These are phyloP conservation scores for Rhamnella rubrinervis DNA, from an alignment of 331 rosid genomes.

Conservation along the genomic window DNA sequence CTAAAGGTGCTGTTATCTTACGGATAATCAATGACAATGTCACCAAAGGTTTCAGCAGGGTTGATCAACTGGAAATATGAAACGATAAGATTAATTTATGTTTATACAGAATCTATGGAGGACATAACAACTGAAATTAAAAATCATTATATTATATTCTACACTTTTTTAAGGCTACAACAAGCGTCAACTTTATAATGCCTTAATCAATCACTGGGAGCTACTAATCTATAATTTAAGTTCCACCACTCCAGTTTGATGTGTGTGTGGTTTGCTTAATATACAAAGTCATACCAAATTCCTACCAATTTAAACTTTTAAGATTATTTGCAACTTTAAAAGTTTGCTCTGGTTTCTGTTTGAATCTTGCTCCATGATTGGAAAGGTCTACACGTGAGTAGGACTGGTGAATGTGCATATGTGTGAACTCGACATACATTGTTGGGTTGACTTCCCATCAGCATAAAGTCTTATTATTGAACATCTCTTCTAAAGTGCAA, in stretches of 20 bases:
- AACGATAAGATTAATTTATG: not conserved
- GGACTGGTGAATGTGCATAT: too few species aligned
- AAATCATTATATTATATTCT: not conserved
- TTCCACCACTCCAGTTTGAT: too few species aligned
- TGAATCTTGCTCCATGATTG: too few species aligned
- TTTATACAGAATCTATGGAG: not conserved
- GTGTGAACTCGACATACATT: too few species aligned
- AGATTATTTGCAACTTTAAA: too few species aligned
- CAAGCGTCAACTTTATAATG: not conserved
- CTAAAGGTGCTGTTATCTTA: constrained; percentile 44
- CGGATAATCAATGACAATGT: constrained; percentile 92
- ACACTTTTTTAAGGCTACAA: not conserved
- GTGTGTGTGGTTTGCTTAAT: too few species aligned
- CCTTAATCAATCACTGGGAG: not conserved
- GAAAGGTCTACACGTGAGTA: too few species aligned
- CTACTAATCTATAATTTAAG: not conserved
- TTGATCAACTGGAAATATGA: constrained; percentile 57
- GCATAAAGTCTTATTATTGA: too few species aligned
- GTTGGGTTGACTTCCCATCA: too few species aligned
- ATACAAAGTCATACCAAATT: too few species aligned
- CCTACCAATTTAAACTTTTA: too few species aligned
- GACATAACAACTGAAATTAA: not conserved
- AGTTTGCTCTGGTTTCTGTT: too few species aligned
- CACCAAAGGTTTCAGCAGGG: constrained; percentile 95
- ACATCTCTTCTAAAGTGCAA: not conserved